phyloP scores from a whole-genome alignment of 352 stramenopile species.

The Phytophthora cajani region DNA sequence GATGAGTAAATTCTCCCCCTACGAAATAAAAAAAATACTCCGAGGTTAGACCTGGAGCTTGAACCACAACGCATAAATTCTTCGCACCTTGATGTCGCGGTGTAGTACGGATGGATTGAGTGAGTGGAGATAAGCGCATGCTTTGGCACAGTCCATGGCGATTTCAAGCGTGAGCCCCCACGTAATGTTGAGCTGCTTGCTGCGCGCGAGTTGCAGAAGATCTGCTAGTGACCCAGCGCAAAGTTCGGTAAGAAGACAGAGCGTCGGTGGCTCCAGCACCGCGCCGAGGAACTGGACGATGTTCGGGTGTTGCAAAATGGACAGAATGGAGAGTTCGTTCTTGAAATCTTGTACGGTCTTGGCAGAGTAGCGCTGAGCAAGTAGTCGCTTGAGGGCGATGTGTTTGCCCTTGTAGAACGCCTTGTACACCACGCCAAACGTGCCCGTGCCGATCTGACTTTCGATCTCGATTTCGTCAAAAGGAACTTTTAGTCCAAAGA shows the following conservation, averaged over 20 bases:
- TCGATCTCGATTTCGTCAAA: slow-evolving; percentile 76
- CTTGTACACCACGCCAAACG: slow-evolving; percentile 85
- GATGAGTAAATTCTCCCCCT: slow-evolving; percentile 79
- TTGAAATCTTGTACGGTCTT: slow-evolving; percentile 78
- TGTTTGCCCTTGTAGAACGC: slow-evolving; percentile 78
- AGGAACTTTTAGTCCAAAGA: slow-evolving; percentile 72
- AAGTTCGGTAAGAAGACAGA: slow-evolving; percentile 79
- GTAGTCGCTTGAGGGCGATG: slow-evolving; percentile 71
- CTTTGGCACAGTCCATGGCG: slow-evolving; percentile 68
- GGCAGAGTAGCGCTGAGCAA: slow-evolving; percentile 58
- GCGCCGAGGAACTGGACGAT: slow-evolving; percentile 86
- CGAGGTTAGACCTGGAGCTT: not conserved
- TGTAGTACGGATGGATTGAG: slow-evolving; percentile 70
- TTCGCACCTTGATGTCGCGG: slow-evolving; percentile 70
- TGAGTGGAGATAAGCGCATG: slow-evolving; percentile 70
- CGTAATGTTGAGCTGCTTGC: slow-evolving; percentile 72
- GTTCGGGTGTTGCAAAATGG: slow-evolving; percentile 74
- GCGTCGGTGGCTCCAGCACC: slow-evolving; percentile 68
- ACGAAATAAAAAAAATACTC: slow-evolving; percentile 7
- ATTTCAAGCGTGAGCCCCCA: slow-evolving; percentile 79
- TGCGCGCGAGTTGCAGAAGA: slow-evolving; percentile 72
- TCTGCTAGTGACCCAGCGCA: slow-evolving; percentile 74
- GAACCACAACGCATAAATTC: not conserved
- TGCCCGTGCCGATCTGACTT: slow-evolving; percentile 71
- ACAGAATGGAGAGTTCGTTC: slow-evolving; percentile 87